A percentile compares a stretch with the other conserved stretches of the same genome.
Conservation (phyloP, 768 basidiomycete genomes). For the Rhodosporidiobolus sp. region DNA sequence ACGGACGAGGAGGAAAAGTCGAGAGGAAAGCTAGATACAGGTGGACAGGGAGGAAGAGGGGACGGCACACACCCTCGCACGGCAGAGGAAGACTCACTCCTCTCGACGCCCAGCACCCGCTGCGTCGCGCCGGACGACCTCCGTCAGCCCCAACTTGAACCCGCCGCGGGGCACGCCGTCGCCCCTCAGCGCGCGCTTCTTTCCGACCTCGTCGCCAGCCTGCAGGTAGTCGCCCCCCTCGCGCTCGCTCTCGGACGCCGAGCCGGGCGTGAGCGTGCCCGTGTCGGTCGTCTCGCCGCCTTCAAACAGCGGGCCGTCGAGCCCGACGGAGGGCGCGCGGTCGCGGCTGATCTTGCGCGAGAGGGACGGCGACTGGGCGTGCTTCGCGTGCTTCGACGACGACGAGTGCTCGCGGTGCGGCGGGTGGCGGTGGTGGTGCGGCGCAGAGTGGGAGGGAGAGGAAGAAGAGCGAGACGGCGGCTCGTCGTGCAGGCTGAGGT, state of each 20-base stretch:
- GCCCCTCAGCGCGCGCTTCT: background rate
- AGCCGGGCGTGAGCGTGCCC: conserved; percentile 10
- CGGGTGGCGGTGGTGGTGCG: background rate
- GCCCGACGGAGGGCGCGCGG: conserved; percentile 24
- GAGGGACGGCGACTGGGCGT: background rate
- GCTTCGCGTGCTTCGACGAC: background rate
- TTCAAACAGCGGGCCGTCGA: conserved; percentile 33
- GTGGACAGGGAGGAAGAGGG: background rate
- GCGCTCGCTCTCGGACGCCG: conserved; percentile 1
- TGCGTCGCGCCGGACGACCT: background rate
- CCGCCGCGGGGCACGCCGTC: background rate
- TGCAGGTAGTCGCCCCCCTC: background rate
- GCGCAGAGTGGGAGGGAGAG: background rate
- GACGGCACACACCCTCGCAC: background rate
- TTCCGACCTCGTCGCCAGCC: background rate
- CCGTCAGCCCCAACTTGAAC: conserved; percentile 8
- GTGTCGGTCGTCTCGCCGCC: conserved; percentile 25
- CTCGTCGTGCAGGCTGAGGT: background rate
- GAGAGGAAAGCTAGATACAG: background rate
- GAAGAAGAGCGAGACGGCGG: background rate
- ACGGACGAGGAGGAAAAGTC: background rate
- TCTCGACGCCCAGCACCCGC: background rate
- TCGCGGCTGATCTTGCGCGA: conserved; percentile 12
- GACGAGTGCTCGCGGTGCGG: background rate
- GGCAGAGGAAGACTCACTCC: too few species aligned